Percentiles rank a stretch among this genome's conserved stretches.
These are phyloP conservation scores for Psilocybe azurescens DNA, from an alignment of 768 basidiomycete species.

Conservation along the genomic window DNA sequence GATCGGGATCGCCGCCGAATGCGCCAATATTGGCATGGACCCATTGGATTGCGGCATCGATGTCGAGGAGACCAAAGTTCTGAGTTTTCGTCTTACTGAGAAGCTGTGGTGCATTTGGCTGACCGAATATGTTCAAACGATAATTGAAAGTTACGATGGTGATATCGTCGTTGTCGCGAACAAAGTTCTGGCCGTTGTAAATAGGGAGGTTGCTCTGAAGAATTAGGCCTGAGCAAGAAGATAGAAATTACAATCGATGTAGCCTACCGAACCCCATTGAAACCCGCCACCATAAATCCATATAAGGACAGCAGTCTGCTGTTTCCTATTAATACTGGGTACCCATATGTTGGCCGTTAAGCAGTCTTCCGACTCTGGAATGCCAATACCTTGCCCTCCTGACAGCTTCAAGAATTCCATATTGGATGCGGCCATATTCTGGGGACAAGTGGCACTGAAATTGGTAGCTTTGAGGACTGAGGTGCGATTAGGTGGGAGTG, in stretches of 20 bases:
- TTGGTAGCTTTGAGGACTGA: conserved; percentile 24
- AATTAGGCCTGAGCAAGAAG: neutral
- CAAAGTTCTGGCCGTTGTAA: conserved; percentile 35
- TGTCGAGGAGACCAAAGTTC: conserved; percentile 44
- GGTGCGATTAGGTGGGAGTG: conserved; percentile 19
- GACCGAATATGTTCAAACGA: conserved; percentile 43
- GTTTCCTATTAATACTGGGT: conserved; percentile 32
- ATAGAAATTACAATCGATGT: too few species aligned
- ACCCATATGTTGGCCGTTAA: conserved; percentile 42
- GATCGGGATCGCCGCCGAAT: conserved; percentile 46
- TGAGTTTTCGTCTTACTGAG: conserved; percentile 21
- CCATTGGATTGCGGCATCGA: conserved; percentile 49
- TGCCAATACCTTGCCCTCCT: conserved; percentile 22
- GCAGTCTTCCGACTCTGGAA: conserved; percentile 39
- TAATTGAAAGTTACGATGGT: conserved; percentile 43
- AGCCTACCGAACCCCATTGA: conserved; percentile 34
- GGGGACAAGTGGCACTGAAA: conserved; percentile 33
- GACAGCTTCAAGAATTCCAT: conserved; percentile 26
- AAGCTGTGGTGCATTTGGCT: conserved; percentile 43
- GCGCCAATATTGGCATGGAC: conserved; percentile 48
- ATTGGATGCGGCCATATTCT: conserved; percentile 20
- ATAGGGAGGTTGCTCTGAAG: conserved; percentile 31
- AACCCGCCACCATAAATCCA: conserved; percentile 43
- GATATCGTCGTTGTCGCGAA: conserved; percentile 38
- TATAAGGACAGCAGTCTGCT: conserved; percentile 36